Base-by-base conservation (phyloP, 805 yeast genomes). In the Isabelozyma pseudorhagii region DNA sequence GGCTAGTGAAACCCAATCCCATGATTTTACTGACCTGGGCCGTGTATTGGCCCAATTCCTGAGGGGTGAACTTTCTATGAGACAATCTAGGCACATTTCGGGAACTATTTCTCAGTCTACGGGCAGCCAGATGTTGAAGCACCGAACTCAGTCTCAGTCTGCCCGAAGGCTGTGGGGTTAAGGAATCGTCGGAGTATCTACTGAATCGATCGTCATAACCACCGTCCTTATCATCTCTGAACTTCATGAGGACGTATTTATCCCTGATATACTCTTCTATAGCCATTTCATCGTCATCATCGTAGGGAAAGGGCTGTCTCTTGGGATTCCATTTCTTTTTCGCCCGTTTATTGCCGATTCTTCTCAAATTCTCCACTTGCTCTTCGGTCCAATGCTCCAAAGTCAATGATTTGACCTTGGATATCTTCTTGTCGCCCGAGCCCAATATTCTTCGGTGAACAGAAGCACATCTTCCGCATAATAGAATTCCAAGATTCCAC, bases 391-490 rank as follows among this genome's bases (percentile, higher is more conserved):
- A 89, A 3, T 72, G 67, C 56, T 89, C 96, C 62, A 86, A 72
- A 5, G 91, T 82, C 47, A 89, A 69, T 0, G 92, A 85, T 59
- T 87, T 87, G 7, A 88, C 89, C 46, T 73, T 68, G 5, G 92
- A 84, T 10, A 84, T 66, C 10, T 13, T n/a, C 15, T 55, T 56
- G 28, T 57, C 59, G 40, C 82, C 82, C 1, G 74, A 57, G 0
- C 69, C 70, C 18, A 74, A 61, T 41, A 88, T 71, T 49, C 79
- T 79, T 52, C 89, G 74, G 66, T 89, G 96, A 34, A 84, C 76
- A 3, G 89, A 82, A 8, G 96, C 93, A 75, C 96, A 89, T 55
- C 94, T 72, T 13, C 94, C 94, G 71, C 96, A 89, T 14, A 89
- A 71, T 51, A 89, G 83, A 4, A 88, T 69, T 27, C 96, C 96